phyloP scores from a whole-genome alignment of 176 grass and related monocot species.

The Eragrostis nindensis region DNA sequence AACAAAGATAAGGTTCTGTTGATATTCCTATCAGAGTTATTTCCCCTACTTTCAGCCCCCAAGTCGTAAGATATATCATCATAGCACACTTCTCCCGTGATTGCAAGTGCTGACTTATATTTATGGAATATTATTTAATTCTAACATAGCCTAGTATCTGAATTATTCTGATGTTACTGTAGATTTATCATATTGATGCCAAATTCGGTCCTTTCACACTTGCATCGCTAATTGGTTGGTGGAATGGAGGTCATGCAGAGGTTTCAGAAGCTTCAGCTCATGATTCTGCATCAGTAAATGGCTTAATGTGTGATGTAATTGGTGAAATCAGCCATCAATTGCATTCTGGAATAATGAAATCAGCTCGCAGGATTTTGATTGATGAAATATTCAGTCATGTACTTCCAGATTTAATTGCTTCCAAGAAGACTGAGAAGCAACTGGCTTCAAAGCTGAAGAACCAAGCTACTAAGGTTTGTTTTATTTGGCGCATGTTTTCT shows the following conservation, averaged over 20 bases:
- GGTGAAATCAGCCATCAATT: constrained; percentile 72
- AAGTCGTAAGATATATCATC: not conserved
- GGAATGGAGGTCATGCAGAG: constrained; percentile 60
- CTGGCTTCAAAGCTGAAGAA: constrained; percentile 50
- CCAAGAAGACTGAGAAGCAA: constrained; percentile 58
- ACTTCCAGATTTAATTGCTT: constrained; percentile 78
- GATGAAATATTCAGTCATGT: constrained; percentile 87
- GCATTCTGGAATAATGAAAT: constrained; percentile 91
- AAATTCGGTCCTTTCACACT: constrained; percentile 86
- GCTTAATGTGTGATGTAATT: constrained; percentile 58
- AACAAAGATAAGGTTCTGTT: not conserved
- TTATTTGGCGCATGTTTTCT: constrained; percentile 26
- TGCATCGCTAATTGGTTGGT: constrained; percentile 74
- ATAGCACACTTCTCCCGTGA: not conserved
- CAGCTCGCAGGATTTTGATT: constrained; percentile 71
- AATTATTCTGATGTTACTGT: constrained; percentile 32
- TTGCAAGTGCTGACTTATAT: not conserved
- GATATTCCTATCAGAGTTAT: not conserved
- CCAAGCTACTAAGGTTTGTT: constrained; percentile 57
- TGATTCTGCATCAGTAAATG: constrained; percentile 44
- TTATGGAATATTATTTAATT: constrained; percentile 23
- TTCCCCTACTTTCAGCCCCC: not conserved
- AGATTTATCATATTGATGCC: constrained; percentile 83
- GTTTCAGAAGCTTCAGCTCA: constrained; percentile 44
- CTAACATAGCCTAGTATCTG: constrained; percentile 3